Conservation (phyloP, 2,329 filamentous ascomycete genomes). For the Byssochlamys sp. region DNA sequence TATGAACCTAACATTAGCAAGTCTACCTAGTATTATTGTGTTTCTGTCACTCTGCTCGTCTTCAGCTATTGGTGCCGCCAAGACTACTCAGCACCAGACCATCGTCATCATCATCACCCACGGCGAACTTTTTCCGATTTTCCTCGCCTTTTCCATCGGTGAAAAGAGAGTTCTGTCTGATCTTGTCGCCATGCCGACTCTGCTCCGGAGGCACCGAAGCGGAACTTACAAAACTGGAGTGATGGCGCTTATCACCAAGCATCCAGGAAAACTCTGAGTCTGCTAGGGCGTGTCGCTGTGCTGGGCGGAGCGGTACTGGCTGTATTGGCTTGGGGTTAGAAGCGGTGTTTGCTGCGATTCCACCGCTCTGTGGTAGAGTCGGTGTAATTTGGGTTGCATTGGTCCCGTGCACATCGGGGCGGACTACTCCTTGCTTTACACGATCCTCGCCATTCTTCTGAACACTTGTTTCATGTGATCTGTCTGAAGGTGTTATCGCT, state of each 20-base stretch:
- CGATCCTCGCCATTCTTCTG: not conserved
- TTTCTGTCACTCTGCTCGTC: not conserved
- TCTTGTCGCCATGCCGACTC: slow-evolving; percentile 25
- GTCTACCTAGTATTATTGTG: not conserved
- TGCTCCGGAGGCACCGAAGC: slow-evolving; percentile 37
- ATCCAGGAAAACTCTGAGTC: slow-evolving; percentile 44
- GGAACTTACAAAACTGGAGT: slow-evolving; percentile 38
- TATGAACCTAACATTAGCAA: not conserved
- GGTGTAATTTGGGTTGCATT: not conserved
- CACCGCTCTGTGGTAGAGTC: not conserved
- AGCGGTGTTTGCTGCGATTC: not conserved
- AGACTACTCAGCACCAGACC: slow-evolving; percentile 32
- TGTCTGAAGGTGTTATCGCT: slow-evolving; percentile 12
- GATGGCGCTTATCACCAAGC: slow-evolving; percentile 36
- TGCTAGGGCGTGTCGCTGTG: slow-evolving; percentile 32
- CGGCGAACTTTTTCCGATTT: slow-evolving; percentile 16
- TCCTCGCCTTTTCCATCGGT: slow-evolving; percentile 19
- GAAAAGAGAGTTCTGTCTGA: slow-evolving; percentile 25
- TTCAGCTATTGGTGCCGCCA: slow-evolving; percentile 12
- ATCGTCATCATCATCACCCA: slow-evolving; percentile 29
- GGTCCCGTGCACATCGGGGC: not conserved
- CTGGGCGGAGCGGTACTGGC: slow-evolving; percentile 15
- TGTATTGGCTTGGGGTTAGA: slow-evolving; percentile 6
- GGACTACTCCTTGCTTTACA: not conserved
- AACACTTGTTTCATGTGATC: not conserved